phyloP scores from a whole-genome alignment of 495 filamentous ascomycete species.

The Neurospora cerealis region DNA sequence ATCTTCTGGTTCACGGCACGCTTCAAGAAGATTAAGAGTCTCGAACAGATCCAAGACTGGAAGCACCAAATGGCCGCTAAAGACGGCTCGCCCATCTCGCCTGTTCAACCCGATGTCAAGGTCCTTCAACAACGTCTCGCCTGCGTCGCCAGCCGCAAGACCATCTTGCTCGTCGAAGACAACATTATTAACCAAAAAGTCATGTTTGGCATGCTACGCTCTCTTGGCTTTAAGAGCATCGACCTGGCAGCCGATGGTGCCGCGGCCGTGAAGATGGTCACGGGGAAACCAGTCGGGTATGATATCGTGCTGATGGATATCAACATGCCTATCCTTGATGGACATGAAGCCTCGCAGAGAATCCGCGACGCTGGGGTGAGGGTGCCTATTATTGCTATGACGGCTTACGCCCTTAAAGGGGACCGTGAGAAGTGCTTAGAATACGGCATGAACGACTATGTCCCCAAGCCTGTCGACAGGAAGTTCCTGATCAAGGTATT shows the following conservation, averaged over 20 bases:
- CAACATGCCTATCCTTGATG: constrained; percentile 42
- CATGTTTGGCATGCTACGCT: constrained; percentile 47
- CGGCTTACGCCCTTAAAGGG: constrained; percentile 52
- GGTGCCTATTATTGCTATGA: constrained; percentile 54
- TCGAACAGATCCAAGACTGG: constrained; percentile 20
- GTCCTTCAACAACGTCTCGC: constrained; percentile 11
- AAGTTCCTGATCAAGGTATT: constrained; percentile 27
- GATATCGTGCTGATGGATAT: constrained; percentile 47
- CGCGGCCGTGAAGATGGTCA: constrained; percentile 45
- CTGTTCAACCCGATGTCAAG: constrained; percentile 9
- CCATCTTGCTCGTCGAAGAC: constrained; percentile 48
- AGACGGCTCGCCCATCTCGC: not conserved
- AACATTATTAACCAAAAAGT: constrained; percentile 56
- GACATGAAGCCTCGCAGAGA: constrained; percentile 27
- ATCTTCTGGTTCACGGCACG: constrained; percentile 50
- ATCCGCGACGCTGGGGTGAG: constrained; percentile 28
- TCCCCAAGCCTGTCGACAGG: constrained; percentile 50
- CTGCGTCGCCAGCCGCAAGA: constrained; percentile 25
- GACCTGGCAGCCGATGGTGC: constrained; percentile 46
- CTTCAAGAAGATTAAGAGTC: constrained; percentile 34
- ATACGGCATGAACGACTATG: constrained; percentile 53
- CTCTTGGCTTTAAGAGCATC: constrained; percentile 43
- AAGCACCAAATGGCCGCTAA: constrained; percentile 4
- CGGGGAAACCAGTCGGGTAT: constrained; percentile 39
- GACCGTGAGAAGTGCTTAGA: constrained; percentile 48